These are phyloP conservation scores for Hanseniaspora lachancei DNA, from an alignment of 805 yeast species.

Conservation along the genomic window DNA sequence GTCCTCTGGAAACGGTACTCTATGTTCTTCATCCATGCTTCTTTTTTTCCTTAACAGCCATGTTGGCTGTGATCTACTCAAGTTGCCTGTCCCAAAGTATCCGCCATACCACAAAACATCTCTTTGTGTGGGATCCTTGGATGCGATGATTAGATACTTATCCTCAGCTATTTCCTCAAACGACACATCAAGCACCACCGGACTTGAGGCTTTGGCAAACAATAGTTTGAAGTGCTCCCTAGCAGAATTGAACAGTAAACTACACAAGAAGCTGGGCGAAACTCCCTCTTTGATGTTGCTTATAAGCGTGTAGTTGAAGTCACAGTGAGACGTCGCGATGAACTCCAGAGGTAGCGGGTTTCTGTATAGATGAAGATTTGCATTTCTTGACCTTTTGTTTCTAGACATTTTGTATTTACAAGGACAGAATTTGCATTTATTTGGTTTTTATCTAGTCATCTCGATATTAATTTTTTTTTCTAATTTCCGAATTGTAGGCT, in stretches of 20 bases:
- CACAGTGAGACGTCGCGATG: constrained; percentile 40
- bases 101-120: constrained; percentile 64
- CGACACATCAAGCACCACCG: constrained; percentile 21
- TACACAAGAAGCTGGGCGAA: neutral
- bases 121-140: constrained; percentile 31
- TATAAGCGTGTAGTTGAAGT: constrained; percentile 13
- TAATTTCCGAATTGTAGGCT: no score
- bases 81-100: constrained; percentile 83
- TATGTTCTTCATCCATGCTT: constrained; percentile 31
- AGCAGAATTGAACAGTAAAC: neutral
- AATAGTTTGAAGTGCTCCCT: neutral
- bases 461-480: no score
- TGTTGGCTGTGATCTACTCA: constrained; percentile 85
- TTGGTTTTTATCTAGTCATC: no score
- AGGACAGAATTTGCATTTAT: no score
- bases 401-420: neutral
- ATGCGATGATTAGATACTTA: neutral
- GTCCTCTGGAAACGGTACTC: constrained; percentile 45
- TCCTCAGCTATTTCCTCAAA: constrained; percentile 27
- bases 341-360: constrained; percentile 35
- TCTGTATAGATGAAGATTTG: constrained; percentile 8
- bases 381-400: neutral
- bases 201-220: constrained; percentile 22
- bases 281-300: constrained; percentile 36
- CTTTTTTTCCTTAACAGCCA: constrained; percentile 54